Base-by-base conservation (phyloP, 108 stramenopile species). In the Cyclotella kingstonii region DNA sequence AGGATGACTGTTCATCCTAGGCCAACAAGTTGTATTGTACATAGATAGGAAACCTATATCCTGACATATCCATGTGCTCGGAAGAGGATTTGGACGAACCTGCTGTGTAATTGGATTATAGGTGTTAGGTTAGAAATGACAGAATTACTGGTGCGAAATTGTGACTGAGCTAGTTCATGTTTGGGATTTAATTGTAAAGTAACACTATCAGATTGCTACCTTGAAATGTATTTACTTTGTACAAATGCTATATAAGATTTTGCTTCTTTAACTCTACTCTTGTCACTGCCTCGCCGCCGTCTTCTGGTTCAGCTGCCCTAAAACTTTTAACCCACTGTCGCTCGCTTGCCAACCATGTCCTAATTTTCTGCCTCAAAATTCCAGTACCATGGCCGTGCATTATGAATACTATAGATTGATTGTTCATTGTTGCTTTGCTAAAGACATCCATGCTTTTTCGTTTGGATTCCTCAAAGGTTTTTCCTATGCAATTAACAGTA, bases 281-380 rank as follows among this genome's bases (percentile, higher is more conserved):
- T 7, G 92, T 94, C 47, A 94, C 85, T 2, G 92, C 92, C 31
- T 94, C 92, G 6, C 92, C 92, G 25, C 92, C 92, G 61, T 94
- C 92, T 7, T 59, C 67, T n/a, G 70, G 66, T 34, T 87, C 87
- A 4, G 92, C 92, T 11, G 85, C 64, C 17, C 64, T 46, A 28
- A 52, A 89, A 25, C 54, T 63, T 60, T 90, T 86, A 15, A 85
- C 83, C 68, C 82, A 63, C 34, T 50, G 54, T 31, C 70, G 60
- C 47, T 86, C 85, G 26, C 60, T 42, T 42, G 70, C 52, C 4
- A 89, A 58, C 86, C 85, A 90, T n/a, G 57, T 40, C 22, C 92
- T 72, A 36, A 94, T 57, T 45, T 89, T 90, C 14, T 58, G 70
- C 54, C 85, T 87, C 23, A 94, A 52, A 27, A 87, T 79, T 12